phyloP scores from a whole-genome alignment of 345 rosid species.

The Ricinus communis region DNA sequence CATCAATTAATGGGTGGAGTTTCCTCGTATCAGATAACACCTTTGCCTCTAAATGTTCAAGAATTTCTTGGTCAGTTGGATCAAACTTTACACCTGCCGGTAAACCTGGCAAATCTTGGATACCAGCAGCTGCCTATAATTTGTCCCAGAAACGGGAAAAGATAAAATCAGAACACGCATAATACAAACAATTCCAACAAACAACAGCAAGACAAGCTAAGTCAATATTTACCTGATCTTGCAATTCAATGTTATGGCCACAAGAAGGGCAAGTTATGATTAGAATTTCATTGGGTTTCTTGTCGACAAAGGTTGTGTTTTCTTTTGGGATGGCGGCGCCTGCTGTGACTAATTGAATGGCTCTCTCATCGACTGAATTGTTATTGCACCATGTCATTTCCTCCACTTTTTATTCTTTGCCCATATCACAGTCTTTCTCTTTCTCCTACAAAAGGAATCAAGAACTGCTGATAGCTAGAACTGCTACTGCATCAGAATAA shows the following conservation, averaged over 20 bases:
- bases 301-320: conserved; percentile 8
- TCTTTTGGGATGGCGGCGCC: conserved; percentile 8
- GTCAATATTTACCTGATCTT: conserved; percentile 52
- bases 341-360: conserved; percentile 24
- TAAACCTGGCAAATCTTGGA: conserved; percentile 69
- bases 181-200: not conserved
- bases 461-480: conserved; percentile 2
- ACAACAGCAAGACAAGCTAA: not conserved
- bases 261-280: conserved; percentile 66
- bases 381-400: conserved; percentile 69
- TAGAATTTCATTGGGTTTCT: conserved; percentile 3
- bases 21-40: conserved; percentile 49
- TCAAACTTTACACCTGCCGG: conserved; percentile 97
- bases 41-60: conserved; percentile 86
- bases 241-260: conserved; percentile 54
- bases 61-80: conserved; percentile 87
- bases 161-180: not conserved
- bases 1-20: conserved; percentile 80
- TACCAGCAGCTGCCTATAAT: conserved; percentile 53
- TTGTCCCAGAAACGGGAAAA: not conserved
- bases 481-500: not conserved
- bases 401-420: conserved; percentile 24
- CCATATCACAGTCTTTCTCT: conserved; percentile 16
- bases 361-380: conserved; percentile 43
- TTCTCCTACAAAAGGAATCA: not conserved